Percentiles rank a stretch among this genome's conserved stretches.
phyloP scores from a whole-genome alignment of 805 yeast genomes.

The Candida qinlingensis region DNA sequence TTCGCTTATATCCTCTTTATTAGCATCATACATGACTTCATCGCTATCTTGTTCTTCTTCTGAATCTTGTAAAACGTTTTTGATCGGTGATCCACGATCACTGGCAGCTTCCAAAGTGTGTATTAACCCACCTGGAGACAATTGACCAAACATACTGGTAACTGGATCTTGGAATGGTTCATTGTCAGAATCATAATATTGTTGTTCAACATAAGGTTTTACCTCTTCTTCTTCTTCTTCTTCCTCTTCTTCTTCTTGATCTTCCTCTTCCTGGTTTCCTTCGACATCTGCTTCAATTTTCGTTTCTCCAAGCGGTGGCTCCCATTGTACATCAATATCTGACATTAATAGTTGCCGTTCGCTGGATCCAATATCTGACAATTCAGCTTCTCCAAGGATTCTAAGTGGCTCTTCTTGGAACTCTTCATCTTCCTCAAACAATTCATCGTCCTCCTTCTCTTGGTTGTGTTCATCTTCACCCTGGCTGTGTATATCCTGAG shows the following conservation, averaged over 20 bases:
- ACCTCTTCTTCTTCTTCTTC: neutral
- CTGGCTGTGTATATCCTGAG: too few relatives aligned
- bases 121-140: conserved; percentile 12
- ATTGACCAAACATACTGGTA: conserved; percentile 21
- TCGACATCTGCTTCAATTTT: conserved; percentile 1
- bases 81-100: neutral
- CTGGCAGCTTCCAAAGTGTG: conserved; percentile 1
- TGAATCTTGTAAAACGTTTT: neutral
- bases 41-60: neutral
- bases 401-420: too few relatives aligned
- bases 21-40: neutral
- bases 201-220: conserved; percentile 4
- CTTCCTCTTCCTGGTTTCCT: conserved; percentile 9
- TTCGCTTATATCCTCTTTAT: neutral
- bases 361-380: too few relatives aligned
- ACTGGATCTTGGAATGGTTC: conserved; percentile 22
- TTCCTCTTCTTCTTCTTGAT: conserved; percentile 3
- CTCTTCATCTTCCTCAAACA: conserved; percentile 6
- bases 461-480: neutral
- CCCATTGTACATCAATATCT: too few relatives aligned
- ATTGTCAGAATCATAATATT: conserved; percentile 22
- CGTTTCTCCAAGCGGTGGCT: neutral
- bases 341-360: too few relatives aligned
- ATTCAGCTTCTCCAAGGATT: too few relatives aligned
- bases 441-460: neutral